phyloP scores from a whole-genome alignment of 495 filamentous ascomycete species.

The Friedmanniomyces endolithicus region DNA sequence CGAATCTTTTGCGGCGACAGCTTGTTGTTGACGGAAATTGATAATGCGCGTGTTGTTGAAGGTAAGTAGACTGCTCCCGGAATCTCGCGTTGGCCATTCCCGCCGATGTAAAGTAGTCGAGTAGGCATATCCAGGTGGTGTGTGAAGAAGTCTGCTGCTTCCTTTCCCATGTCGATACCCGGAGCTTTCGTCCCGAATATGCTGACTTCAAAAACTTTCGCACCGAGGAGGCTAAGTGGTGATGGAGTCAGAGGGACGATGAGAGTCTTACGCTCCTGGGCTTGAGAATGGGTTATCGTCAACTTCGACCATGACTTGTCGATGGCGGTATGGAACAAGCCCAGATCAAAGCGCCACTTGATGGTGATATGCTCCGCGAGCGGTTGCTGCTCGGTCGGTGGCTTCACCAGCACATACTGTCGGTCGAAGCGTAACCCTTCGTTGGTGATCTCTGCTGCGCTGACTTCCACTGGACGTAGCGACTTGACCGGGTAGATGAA shows the following conservation, averaged over 20 bases:
- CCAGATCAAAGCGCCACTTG: conserved; percentile 16
- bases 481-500: conserved; percentile 20
- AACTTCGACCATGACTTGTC: conserved; percentile 19
- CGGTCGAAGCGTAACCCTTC: conserved; percentile 20
- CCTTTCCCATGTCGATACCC: conserved; percentile 19
- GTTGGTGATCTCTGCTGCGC: conserved; percentile 17
- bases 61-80: conserved; percentile 14
- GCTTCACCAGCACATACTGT: conserved; percentile 20
- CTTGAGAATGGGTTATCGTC: conserved; percentile 16
- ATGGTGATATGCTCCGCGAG: conserved; percentile 19
- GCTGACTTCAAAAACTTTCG: conserved; percentile 5
- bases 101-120: conserved; percentile 17
- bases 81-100: conserved; percentile 19
- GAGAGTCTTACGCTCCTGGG: conserved; percentile 5
- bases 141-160: conserved; percentile 11
- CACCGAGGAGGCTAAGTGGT: conserved; percentile 8
- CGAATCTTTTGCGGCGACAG: conserved; percentile 17
- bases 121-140: conserved; percentile 10
- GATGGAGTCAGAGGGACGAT: conserved; percentile 14
- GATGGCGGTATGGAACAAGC: conserved; percentile 14
- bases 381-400: conserved; percentile 5
- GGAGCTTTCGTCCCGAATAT: conserved; percentile 20
- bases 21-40: conserved; percentile 17
- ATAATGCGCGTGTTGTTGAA: conserved; percentile 6
- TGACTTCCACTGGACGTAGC: conserved; percentile 17